A percentile compares a stretch with the other conserved stretches of the same genome.
Evolutionary conservation across 1,284 basidiomycete species (phyloP).

Genomic region (Fomitopsis palustris): DNA sequence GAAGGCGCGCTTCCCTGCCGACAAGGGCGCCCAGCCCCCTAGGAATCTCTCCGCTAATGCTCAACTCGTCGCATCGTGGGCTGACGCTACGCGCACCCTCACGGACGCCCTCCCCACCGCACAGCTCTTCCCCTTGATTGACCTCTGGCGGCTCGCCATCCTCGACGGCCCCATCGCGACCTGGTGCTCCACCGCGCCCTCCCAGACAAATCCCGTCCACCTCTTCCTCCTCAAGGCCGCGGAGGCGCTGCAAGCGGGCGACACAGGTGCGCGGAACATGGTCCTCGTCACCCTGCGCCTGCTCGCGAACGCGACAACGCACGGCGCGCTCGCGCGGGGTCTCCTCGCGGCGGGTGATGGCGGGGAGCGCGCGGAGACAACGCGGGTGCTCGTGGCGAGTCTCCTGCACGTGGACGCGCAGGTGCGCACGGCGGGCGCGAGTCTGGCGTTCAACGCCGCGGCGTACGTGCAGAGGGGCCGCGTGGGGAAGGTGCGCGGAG

Average conservation of each 20-base stretch:
- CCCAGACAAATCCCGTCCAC: constrained; percentile 26
- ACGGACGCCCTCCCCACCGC: constrained; percentile 46
- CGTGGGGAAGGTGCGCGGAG: constrained; percentile 41
- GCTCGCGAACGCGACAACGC: constrained; percentile 71
- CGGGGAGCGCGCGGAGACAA: constrained; percentile 21
- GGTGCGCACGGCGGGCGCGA: constrained; percentile 79
- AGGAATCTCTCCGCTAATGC: constrained; percentile 22
- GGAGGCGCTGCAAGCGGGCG: constrained; percentile 28
- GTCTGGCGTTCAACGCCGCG: constrained; percentile 75
- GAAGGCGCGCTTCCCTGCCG: constrained; percentile 44
- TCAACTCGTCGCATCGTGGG: constrained; percentile 41
- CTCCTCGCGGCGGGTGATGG: constrained; percentile 42
- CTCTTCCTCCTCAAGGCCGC: constrained; percentile 42
- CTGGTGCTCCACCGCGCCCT: constrained; percentile 37
- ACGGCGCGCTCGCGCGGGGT: constrained; percentile 46
- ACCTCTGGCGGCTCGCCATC: constrained; percentile 80
- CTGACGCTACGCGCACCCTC: constrained; percentile 44
- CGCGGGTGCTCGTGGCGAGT: constrained; percentile 55
- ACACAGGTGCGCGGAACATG: constrained; percentile 41
- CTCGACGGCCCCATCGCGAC: constrained; percentile 57
- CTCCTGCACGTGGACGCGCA: constrained; percentile 65
- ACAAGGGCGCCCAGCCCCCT: constrained; percentile 9
- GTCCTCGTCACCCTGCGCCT: constrained; percentile 71
- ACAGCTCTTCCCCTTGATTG: constrained; percentile 77
- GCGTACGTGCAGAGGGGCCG: constrained; percentile 60